These are phyloP conservation scores for Trichocomaceae sp. DNA, from an alignment of 2,329 filamentous ascomycete species.

Conservation along the genomic window DNA sequence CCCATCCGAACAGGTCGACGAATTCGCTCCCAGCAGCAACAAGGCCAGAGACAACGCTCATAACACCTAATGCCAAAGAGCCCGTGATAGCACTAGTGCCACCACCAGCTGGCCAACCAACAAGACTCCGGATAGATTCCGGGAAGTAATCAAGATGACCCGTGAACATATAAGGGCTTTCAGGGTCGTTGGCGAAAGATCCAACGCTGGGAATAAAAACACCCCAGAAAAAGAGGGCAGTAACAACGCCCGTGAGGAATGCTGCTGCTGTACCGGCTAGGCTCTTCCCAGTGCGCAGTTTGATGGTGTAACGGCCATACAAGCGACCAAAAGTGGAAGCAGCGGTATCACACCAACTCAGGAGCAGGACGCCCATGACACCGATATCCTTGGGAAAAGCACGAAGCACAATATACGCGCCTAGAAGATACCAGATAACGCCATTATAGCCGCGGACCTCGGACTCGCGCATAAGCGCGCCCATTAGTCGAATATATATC, in stretches of 20 bases:
- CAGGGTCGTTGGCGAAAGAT: conserved; percentile 61
- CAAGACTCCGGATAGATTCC: conserved; percentile 46
- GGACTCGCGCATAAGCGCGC: conserved; percentile 92
- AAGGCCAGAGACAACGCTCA: conserved; percentile 84
- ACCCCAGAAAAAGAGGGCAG: conserved; percentile 83
- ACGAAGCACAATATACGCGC: conserved; percentile 76
- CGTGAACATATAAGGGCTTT: conserved; percentile 71
- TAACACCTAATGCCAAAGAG: conserved; percentile 63
- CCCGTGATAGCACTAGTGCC: conserved; percentile 57
- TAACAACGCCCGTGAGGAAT: conserved; percentile 72
- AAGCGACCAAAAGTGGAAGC: conserved; percentile 88
- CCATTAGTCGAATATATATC: conserved; percentile 75
- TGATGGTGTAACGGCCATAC: conserved; percentile 82
- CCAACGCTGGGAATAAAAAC: conserved; percentile 66
- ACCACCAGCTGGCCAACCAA: conserved; percentile 54
- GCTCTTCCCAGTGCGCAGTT: conserved; percentile 80
- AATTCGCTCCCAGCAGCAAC: conserved; percentile 85
- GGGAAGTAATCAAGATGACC: conserved; percentile 66
- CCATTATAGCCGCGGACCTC: conserved; percentile 94
- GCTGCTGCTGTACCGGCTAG: conserved; percentile 83
- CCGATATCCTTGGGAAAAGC: conserved; percentile 92
- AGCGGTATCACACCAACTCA: conserved; percentile 97
- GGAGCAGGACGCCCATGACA: conserved; percentile 77
- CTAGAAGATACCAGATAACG: conserved; percentile 92
- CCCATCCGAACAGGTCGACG: conserved; percentile 85